Base-by-base conservation (phyloP, 208 protist genomes). In the Trichomonas gallinae region DNA sequence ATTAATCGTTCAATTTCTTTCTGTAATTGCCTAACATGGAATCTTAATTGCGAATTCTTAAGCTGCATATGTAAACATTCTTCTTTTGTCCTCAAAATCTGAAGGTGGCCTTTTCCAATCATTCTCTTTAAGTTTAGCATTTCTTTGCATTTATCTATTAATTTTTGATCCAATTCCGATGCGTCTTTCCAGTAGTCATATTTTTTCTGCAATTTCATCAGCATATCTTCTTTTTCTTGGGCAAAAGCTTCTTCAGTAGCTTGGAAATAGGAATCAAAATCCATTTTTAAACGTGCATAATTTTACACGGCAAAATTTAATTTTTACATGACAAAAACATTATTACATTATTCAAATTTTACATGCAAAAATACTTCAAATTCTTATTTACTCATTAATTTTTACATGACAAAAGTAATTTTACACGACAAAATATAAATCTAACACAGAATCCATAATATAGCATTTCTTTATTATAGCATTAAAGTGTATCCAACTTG, bases 41-140 rank as follows among this genome's bases (percentile, higher is more conserved):
- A 93, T 34, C 44, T 17, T 48, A 93, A 44, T 36, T 93, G 44
- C 15, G 87, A 42, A 38, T 93, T 93, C 46, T 93, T 93, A 38
- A 93, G 44, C 46, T 93, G 40, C 87, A 93, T 93, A 38, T 48
- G 42, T 40, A 93, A 38, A 51, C n/a, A 34, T 51, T 93, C 87
- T 93, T 93, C 87, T 93, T 40, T 93, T 38, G 87, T 93, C n/a
- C 87, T 34, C 31, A 93, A 51, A 38, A 93, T 93, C 31, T 93
- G 87, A 21, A 93, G n/a, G 26, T 93, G 40, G 23, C 87, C 87
- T 93, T 93, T 93, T 42, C 87, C 38, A 34, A 93, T 11, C 42
- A 93, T 93, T 93, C 44, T 93, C 31, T 93, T 93, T 15, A 93
- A 31, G 3, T 93, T 51, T 44, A 93, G n/a, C 31, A 93, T 34